phyloP scores from a whole-genome alignment of 2,329 filamentous ascomycete genomes.

The Colletotrichum cuscutae region DNA sequence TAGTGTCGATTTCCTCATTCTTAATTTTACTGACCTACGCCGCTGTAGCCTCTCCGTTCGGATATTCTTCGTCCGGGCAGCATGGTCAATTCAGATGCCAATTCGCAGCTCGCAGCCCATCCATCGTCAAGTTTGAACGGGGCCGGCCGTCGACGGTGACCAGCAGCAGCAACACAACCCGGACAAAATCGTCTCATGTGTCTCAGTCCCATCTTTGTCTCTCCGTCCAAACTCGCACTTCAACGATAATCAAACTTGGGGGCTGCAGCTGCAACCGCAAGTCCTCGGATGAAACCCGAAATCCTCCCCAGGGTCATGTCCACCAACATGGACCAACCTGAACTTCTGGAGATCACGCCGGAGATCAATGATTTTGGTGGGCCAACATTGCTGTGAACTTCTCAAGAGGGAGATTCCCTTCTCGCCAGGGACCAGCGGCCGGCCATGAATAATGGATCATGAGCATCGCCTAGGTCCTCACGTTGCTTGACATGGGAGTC shows the following conservation, averaged over 20 bases:
- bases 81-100: neutral
- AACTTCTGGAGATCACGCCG: slow-evolving; percentile 16
- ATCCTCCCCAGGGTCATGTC: neutral
- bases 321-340: slow-evolving; percentile 11
- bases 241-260: slow-evolving; percentile 3
- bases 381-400: neutral
- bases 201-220: slow-evolving; percentile 14
- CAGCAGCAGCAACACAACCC: neutral
- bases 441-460: neutral
- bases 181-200: slow-evolving; percentile 10
- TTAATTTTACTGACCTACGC: neutral
- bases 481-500: neutral
- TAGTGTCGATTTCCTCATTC: slow-evolving; percentile 10
- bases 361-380: slow-evolving; percentile 13
- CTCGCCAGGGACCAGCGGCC: neutral
- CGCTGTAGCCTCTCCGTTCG: neutral
- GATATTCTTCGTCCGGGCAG: neutral
- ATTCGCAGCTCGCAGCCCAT: neutral
- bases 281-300: slow-evolving; percentile 31
- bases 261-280: slow-evolving; percentile 15
- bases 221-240: slow-evolving; percentile 8
- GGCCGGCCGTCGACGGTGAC: neutral
- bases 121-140: neutral
- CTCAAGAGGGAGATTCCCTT: neutral
- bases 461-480: neutral